Conservation (phyloP, 352 stramenopile genomes). For the Phytophthora fragariaefolia region DNA sequence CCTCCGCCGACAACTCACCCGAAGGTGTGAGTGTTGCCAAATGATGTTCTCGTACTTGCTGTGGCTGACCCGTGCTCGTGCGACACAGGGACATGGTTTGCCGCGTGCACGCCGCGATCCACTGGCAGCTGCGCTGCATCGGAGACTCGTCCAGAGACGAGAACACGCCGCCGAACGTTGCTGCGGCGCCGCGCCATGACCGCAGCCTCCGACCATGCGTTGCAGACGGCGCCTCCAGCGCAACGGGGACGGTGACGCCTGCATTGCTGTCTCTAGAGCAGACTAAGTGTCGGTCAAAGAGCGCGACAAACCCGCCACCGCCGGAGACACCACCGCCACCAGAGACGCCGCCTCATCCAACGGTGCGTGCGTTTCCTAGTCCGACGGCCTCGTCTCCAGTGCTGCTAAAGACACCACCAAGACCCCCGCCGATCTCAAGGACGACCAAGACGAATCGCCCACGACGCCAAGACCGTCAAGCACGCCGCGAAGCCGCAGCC, state of each 20-base stretch:
- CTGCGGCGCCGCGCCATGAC: neutral
- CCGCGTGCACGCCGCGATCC: neutral
- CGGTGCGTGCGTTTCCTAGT: neutral
- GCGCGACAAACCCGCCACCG: neutral
- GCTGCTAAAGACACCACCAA: neutral
- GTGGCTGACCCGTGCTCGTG: neutral
- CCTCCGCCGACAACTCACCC: neutral
- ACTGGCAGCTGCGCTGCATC: neutral
- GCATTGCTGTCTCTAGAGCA: neutral
- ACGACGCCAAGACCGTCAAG: neutral
- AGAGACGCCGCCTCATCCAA: neutral
- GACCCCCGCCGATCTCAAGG: neutral
- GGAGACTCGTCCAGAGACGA: neutral
- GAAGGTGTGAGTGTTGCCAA: neutral
- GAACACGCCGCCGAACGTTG: neutral
- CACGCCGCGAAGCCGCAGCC: neutral
- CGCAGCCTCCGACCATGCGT: too few species aligned
- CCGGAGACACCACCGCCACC: neutral
- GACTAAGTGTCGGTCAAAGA: neutral
- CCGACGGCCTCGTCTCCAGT: neutral
- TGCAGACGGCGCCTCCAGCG: neutral
- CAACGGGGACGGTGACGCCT: neutral
- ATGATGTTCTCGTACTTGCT: neutral
- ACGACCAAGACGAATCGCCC: neutral
- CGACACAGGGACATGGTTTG: neutral